These are phyloP conservation scores for Penstemon davidsonii DNA, from an alignment of 257 asterid genomes.

Conservation along the genomic window DNA sequence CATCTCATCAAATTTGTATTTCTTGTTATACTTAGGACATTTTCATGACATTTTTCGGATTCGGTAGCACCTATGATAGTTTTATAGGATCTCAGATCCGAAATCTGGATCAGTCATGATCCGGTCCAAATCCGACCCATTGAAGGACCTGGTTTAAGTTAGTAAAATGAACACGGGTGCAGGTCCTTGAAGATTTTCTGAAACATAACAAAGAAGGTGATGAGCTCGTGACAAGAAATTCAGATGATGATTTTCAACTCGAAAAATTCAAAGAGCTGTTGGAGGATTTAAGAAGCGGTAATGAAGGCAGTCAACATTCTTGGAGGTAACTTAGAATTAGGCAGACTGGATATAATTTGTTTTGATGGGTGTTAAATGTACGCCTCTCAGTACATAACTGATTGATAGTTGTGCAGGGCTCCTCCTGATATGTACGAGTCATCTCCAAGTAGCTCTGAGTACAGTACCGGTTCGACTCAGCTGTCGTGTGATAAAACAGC, in stretches of 20 bases:
- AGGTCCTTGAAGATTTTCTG: slow-evolving; percentile 80
- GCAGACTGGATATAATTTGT: background rate
- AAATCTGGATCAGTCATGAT: too few species aligned
- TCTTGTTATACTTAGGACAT: background rate
- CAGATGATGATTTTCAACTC: slow-evolving; percentile 58
- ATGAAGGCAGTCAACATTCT: slow-evolving; percentile 54
- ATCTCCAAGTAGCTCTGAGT: slow-evolving; percentile 78
- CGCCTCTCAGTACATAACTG: slow-evolving; percentile 34
- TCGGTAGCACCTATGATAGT: background rate
- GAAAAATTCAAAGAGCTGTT: slow-evolving; percentile 65
- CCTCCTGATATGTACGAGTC: slow-evolving; percentile 59
- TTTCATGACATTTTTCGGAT: slow-evolving; percentile 17
- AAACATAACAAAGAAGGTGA: slow-evolving; percentile 70
- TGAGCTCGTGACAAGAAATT: slow-evolving; percentile 36
- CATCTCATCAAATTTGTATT: slow-evolving; percentile 8
- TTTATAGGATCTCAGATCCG: too few species aligned
- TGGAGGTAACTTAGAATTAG: slow-evolving; percentile 58
- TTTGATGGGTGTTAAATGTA: slow-evolving; percentile 15
- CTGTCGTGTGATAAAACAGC: slow-evolving; percentile 48
- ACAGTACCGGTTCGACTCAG: slow-evolving; percentile 78
- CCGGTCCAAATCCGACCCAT: too few species aligned
- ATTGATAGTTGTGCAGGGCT: slow-evolving; percentile 53
- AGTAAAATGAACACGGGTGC: slow-evolving; percentile 29
- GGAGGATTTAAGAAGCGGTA: slow-evolving; percentile 58
- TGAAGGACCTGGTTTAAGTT: slow-evolving; percentile 14